Percentiles rank a stretch among this genome's conserved stretches.
phyloP scores from a whole-genome alignment of 495 filamentous ascomycete species.

The Trichoderma reesei region DNA sequence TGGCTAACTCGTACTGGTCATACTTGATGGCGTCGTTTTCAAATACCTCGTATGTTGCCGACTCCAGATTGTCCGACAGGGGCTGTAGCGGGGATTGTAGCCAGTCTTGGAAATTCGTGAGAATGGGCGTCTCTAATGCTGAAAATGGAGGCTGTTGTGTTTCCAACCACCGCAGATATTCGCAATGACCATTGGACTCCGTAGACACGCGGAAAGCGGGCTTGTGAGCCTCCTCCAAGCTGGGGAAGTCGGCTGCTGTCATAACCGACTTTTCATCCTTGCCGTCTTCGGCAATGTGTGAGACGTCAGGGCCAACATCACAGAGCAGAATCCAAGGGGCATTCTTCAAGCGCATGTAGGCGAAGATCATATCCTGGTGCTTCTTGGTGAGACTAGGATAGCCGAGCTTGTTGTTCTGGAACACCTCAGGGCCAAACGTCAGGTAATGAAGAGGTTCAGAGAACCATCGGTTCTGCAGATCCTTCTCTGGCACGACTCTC shows the following conservation, averaged over 20 bases:
- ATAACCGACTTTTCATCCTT: slow-evolving; percentile 21
- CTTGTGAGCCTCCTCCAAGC: slow-evolving; percentile 50
- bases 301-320: slow-evolving; percentile 56
- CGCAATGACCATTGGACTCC: slow-evolving; percentile 49
- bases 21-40: slow-evolving; percentile 98
- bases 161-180: slow-evolving; percentile 77
- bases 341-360: slow-evolving; percentile 73
- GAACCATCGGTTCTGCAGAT: slow-evolving; percentile 83
- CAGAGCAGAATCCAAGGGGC: slow-evolving; percentile 72
- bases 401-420: slow-evolving; percentile 68
- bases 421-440: slow-evolving; percentile 53
- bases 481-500: slow-evolving; percentile 60
- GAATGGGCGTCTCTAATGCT: slow-evolving; percentile 33
- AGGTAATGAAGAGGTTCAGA: slow-evolving; percentile 82
- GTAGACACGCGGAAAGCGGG: slow-evolving; percentile 22
- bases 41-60: slow-evolving; percentile 96
- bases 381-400: slow-evolving; percentile 72
- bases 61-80: slow-evolving; percentile 90
- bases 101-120: slow-evolving; percentile 67
- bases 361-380: slow-evolving; percentile 70
- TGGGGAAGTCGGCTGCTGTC: slow-evolving; percentile 45
- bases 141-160: slow-evolving; percentile 59
- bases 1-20: slow-evolving; percentile 83
- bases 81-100: slow-evolving; percentile 91
- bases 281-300: slow-evolving; percentile 29